Conservation (phyloP, 2,329 filamentous ascomycete species). For the Talaromyces sp. region DNA sequence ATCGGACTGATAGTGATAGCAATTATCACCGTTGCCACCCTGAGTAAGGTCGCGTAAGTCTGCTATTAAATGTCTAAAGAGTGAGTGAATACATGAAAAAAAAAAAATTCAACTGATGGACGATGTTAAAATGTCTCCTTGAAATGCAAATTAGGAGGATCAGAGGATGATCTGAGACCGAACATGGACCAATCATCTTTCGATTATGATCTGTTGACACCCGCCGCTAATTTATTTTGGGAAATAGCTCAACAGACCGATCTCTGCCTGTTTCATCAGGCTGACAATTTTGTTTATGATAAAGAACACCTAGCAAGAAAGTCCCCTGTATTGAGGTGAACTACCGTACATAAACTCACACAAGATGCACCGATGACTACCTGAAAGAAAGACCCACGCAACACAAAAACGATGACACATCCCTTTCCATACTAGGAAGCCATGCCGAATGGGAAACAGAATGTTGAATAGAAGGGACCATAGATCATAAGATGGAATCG, state of each 20-base stretch:
- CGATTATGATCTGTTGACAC: not conserved
- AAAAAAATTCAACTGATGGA: not conserved
- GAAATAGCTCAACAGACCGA: not conserved
- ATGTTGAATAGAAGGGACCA: not conserved
- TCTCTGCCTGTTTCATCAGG: slow-evolving; percentile 2
- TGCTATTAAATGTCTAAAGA: not conserved
- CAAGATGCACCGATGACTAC: not conserved
- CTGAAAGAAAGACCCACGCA: not conserved
- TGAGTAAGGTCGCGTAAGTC: not conserved
- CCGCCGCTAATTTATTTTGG: not conserved
- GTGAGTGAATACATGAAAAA: not conserved
- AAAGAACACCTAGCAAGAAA: not conserved
- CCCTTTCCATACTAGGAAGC: not conserved
- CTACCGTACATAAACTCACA: not conserved
- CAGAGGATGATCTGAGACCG: not conserved
- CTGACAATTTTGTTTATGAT: not conserved
- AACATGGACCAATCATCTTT: not conserved
- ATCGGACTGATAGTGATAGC: not conserved
- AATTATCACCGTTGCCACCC: not conserved
- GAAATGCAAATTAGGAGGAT: not conserved
- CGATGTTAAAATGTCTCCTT: not conserved
- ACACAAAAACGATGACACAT: not conserved
- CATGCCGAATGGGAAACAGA: not conserved
- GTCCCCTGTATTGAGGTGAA: not conserved
- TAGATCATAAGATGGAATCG: not conserved